Base-by-base conservation (phyloP, 2,329 filamentous ascomycete genomes). In the Exophiala sideris region DNA sequence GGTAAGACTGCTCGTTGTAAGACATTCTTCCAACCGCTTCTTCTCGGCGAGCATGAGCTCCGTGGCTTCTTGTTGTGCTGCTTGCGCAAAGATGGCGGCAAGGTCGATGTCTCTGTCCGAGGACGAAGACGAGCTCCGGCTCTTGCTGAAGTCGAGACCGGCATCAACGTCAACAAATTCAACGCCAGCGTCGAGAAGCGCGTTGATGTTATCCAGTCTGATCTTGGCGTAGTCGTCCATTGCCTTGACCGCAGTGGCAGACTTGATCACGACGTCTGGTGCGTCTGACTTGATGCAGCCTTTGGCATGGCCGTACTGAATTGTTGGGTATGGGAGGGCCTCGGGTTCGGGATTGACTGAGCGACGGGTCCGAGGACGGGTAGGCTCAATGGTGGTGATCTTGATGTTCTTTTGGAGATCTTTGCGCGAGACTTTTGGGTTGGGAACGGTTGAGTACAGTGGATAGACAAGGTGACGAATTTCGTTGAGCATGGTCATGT, bases 231-330 rank as follows among this genome's bases (percentile, higher is more conserved):
- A 24, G 5, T 50, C 35, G 40, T 60, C 57, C 47, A 57, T 46
- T 10, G 14, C n/a, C 11, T 21, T 18, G 18, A 60, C 48, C 6
- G 39, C 48, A 1, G 34, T 21, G 12, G n/a, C 24, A 5, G 47
- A 40, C 21, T 55, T 49, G 32, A 57, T 32, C 20, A 54, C 45
- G 21, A 56, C 38, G 5, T 55, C 45, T 6, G 57, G 57, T 11
- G 46, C 12, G 10, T 48, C 42, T 1, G 48, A 52, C 16, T 46
- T 35, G 34, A 50, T 24, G 18, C 58, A 58, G 8, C 56, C 58
- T 12, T 33, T 48, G n/a, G 33, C 52, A 39, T 58, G 58, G 0
- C 41, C 47, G 33, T 56, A 60, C 5, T 21, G 40, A 48, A 60
- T 32, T 3, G 24, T 14, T 34, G 54, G 54, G 11, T 29, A 3